phyloP scores from a whole-genome alignment of 225 moss, liverwort and hornwort genomes.

The Neckera pumila region DNA sequence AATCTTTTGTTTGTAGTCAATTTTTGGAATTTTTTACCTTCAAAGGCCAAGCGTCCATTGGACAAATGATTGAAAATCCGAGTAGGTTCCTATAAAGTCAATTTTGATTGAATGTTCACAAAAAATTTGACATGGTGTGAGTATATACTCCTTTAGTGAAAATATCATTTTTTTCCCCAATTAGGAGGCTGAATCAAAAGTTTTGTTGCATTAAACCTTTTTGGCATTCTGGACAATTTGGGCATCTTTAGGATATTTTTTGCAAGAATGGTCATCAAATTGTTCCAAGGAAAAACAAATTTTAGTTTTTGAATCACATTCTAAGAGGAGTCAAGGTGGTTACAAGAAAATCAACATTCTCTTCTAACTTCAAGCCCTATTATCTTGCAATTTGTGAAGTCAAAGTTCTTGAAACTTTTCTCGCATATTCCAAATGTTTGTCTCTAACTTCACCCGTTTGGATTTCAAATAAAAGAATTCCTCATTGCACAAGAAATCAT shows the following conservation, averaged over 20 bases:
- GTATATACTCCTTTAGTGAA: fast-evolving
- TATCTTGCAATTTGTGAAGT: neutral
- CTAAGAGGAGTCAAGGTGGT: fast-evolving
- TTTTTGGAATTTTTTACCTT: neutral
- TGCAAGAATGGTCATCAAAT: fast-evolving
- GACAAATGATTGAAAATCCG: neutral
- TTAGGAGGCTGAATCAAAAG: fast-evolving
- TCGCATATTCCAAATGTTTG: neutral
- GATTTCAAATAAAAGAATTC: neutral
- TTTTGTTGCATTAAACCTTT: fast-evolving
- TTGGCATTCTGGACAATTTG: fast-evolving
- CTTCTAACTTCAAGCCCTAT: neutral
- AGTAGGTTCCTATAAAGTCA: neutral
- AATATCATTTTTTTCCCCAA: neutral
- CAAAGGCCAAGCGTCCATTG: neutral
- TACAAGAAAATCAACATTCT: neutral
- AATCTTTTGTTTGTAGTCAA: neutral
- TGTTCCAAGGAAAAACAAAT: neutral
- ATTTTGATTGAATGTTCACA: neutral
- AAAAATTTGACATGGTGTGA: neutral
- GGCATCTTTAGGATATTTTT: neutral
- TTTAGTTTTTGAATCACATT: neutral
- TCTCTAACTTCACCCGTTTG: fast-evolving
- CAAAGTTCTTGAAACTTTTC: neutral
- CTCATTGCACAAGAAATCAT: neutral